These are phyloP conservation scores for Mycena sp. DNA, from an alignment of 1,284 basidiomycete species.

Conservation along the genomic window DNA sequence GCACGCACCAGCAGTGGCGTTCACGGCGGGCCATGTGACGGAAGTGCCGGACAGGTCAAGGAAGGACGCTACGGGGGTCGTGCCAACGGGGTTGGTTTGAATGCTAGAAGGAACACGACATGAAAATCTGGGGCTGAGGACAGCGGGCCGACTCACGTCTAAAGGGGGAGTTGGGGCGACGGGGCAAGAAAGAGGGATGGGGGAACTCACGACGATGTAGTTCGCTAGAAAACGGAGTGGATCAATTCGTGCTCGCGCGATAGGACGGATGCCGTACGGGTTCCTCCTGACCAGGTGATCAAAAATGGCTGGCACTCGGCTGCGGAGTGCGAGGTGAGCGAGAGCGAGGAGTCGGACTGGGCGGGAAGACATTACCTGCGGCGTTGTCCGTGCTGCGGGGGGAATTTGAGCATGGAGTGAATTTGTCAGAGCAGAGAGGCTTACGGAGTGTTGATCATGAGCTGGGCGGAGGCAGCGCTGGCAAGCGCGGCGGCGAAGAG, in stretches of 20 bases:
- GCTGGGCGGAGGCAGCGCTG: conserved; percentile 53
- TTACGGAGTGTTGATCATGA: conserved; percentile 70
- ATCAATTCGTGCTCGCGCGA: conserved; percentile 11
- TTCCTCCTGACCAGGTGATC: conserved; percentile 60
- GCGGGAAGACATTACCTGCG: conserved; percentile 19
- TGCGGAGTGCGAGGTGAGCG: conserved; percentile 37
- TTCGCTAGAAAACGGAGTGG: conserved; percentile 49
- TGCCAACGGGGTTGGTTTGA: conserved; percentile 46
- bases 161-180: conserved; percentile 12
- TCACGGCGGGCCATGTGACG: conserved; percentile 54
- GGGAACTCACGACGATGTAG: conserved; percentile 59
- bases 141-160: conserved; percentile 20
- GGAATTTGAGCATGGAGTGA: not conserved
- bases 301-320: conserved; percentile 62
- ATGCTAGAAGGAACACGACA: conserved; percentile 46
- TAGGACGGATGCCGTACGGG: conserved; percentile 47
- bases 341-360: not conserved
- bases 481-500: conserved; percentile 51
- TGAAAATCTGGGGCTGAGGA: conserved; percentile 27
- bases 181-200: conserved; percentile 2
- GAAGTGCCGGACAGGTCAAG: conserved; percentile 45
- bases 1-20: conserved; percentile 49
- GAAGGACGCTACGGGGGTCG: conserved; percentile 50
- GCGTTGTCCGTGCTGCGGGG: conserved; percentile 9
- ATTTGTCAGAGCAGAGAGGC: conserved; percentile 31